These are phyloP conservation scores for Aphanomyces stellatus DNA, from an alignment of 352 stramenopile genomes.

Conservation along the genomic window DNA sequence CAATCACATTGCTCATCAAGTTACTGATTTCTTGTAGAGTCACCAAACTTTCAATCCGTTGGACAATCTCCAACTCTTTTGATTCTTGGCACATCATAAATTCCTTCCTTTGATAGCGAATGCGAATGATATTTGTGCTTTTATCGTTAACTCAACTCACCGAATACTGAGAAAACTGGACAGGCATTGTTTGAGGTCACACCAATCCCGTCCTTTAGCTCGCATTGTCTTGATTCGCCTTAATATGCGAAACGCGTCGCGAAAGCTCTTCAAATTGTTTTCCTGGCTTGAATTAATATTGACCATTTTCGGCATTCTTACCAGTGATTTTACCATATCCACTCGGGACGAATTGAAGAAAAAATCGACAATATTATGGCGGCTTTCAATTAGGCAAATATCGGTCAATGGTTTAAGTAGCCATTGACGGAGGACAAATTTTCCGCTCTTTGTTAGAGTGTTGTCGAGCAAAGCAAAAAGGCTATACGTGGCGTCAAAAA, in stretches of 20 bases:
- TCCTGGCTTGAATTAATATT: too few species aligned
- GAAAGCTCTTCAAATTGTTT: slow-evolving; percentile 50
- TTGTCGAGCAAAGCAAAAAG: slow-evolving; percentile 72
- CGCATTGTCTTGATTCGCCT: slow-evolving; percentile 17
- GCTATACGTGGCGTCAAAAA: slow-evolving; percentile 23
- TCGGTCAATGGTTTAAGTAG: slow-evolving; percentile 65
- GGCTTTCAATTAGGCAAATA: slow-evolving; percentile 37
- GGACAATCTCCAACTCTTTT: background rate
- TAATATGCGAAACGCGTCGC: slow-evolving; percentile 37
- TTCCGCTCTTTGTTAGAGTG: slow-evolving; percentile 61
- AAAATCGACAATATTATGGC: slow-evolving; percentile 49
- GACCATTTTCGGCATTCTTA: slow-evolving; percentile 22
- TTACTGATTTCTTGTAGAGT: slow-evolving; percentile 47
- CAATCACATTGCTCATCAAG: slow-evolving; percentile 72
- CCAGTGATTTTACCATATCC: slow-evolving; percentile 49
- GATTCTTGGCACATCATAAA: background rate
- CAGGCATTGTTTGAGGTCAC: slow-evolving; percentile 43
- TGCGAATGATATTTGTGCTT: background rate
- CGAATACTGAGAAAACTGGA: slow-evolving; percentile 47
- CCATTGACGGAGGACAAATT: slow-evolving; percentile 54
- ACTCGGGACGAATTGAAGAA: slow-evolving; percentile 41
- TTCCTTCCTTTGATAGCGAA: background rate
- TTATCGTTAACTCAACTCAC: slow-evolving; percentile 27
- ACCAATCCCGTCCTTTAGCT: slow-evolving; percentile 48
- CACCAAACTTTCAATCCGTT: slow-evolving; percentile 8